Evolutionary conservation across 495 filamentous ascomycete species (phyloP).

Genomic region (Parachaetomium inaequale): DNA sequence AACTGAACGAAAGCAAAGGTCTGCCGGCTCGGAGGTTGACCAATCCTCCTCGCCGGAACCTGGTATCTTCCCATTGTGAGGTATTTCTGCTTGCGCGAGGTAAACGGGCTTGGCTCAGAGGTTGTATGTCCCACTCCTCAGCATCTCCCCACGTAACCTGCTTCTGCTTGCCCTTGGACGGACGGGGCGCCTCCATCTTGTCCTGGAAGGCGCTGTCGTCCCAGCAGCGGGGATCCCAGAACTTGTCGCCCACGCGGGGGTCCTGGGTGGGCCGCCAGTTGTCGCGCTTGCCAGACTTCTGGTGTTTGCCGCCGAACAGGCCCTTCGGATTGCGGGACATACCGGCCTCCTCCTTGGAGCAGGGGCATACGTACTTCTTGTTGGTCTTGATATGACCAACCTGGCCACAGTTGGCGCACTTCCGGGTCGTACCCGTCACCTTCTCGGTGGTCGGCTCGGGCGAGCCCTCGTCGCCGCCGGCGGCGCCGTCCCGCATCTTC

Average conservation of each 20-base stretch:
- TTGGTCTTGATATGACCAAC: conserved; percentile 99
- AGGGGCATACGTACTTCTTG: conserved; percentile 66
- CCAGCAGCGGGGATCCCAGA: conserved; percentile 13
- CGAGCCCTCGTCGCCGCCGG: conserved; percentile 37
- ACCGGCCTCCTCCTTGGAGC: not conserved
- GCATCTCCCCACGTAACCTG: not conserved
- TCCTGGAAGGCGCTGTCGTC: not conserved
- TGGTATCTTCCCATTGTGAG: not conserved
- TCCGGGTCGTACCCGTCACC: conserved; percentile 69
- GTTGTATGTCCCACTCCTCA: not conserved
- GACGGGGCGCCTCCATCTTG: not conserved
- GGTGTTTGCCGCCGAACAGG: not conserved
- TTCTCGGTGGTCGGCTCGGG: conserved; percentile 51
- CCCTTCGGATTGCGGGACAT: not conserved
- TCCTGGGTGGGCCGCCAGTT: not conserved
- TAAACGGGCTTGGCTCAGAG: not conserved
- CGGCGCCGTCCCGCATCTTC: conserved; percentile 41
- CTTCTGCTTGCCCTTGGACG: not conserved
- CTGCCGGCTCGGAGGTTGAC: not conserved
- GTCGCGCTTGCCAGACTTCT: not conserved
- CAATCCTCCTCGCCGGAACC: not conserved
- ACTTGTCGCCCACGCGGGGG: conserved; percentile 1
- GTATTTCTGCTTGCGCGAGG: not conserved
- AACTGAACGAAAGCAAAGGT: not conserved
- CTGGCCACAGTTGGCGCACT: conserved; percentile 95